phyloP scores from a whole-genome alignment of 768 basidiomycete species.

The Heimioporus sp. region DNA sequence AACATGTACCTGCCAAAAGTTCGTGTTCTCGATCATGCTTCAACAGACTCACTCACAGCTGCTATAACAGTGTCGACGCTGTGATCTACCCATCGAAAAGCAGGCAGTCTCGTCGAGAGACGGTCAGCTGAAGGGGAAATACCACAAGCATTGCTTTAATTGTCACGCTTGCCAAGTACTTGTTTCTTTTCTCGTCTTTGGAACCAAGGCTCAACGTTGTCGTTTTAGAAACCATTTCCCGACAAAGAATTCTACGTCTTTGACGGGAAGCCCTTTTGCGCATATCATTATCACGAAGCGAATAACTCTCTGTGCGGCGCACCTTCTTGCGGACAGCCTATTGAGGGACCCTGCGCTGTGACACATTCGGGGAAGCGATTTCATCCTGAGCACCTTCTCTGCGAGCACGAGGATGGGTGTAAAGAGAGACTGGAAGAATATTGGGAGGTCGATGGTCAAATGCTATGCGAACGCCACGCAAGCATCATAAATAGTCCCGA shows the following conservation, averaged over 20 bases:
- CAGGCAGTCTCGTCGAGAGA: slow-evolving; percentile 89
- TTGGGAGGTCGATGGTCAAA: slow-evolving; percentile 83
- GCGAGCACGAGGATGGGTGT: slow-evolving; percentile 64
- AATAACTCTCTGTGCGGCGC: slow-evolving; percentile 88
- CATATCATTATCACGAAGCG: slow-evolving; percentile 89
- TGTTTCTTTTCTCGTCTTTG: slow-evolving; percentile 16
- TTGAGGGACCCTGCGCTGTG: slow-evolving; percentile 91
- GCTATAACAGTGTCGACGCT: slow-evolving; percentile 73
- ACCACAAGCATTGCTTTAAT: slow-evolving; percentile 89
- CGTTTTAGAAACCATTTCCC: slow-evolving; percentile 76
- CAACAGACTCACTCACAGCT: neutral
- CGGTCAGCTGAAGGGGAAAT: slow-evolving; percentile 94
- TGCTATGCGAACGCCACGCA: slow-evolving; percentile 86
- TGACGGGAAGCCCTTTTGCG: slow-evolving; percentile 88
- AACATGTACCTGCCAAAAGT: slow-evolving; percentile 94
- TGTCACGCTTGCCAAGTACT: slow-evolving; percentile 77
- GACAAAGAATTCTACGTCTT: slow-evolving; percentile 91
- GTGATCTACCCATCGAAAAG: slow-evolving; percentile 83
- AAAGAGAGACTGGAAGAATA: slow-evolving; percentile 71
- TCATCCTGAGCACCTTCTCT: slow-evolving; percentile 86
- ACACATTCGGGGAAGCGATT: slow-evolving; percentile 78
- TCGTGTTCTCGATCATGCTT: slow-evolving; percentile 15
- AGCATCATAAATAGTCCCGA: slow-evolving; percentile 24
- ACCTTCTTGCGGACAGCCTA: slow-evolving; percentile 75
- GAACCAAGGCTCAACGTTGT: slow-evolving; percentile 2